Percentiles rank a stretch among this genome's conserved stretches.
phyloP scores from a whole-genome alignment of 352 stramenopile species.

The Pythium oligandrum region DNA sequence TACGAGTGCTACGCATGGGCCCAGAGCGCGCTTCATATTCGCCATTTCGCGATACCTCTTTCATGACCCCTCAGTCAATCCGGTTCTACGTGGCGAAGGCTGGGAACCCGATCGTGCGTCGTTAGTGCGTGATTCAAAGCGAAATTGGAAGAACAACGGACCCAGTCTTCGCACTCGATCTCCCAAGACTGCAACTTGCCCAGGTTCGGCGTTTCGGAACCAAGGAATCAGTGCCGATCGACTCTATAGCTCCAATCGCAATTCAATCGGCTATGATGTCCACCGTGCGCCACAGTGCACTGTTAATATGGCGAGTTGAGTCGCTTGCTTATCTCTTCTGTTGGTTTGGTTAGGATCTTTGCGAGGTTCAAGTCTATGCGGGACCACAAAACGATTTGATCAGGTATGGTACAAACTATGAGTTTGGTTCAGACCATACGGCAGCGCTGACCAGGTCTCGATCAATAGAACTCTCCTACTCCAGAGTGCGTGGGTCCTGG shows the following conservation, averaged over 20 bases:
- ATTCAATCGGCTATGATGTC: slow-evolving; percentile 60
- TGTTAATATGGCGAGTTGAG: not conserved
- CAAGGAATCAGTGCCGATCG: slow-evolving; percentile 52
- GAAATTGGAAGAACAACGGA: slow-evolving; percentile 44
- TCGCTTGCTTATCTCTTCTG: not conserved
- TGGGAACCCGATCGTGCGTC: slow-evolving; percentile 25
- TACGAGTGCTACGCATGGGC: slow-evolving; percentile 14
- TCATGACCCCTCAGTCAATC: slow-evolving; percentile 45
- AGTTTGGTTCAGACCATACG: not conserved
- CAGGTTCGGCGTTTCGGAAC: slow-evolving; percentile 63
- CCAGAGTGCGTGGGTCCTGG: slow-evolving; percentile 46
- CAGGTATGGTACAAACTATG: slow-evolving; percentile 13
- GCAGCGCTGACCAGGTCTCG: slow-evolving; percentile 1
- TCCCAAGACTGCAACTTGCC: slow-evolving; percentile 47
- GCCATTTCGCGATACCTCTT: slow-evolving; percentile 64
- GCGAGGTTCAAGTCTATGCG: slow-evolving; percentile 63
- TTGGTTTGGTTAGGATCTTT: slow-evolving; percentile 36
- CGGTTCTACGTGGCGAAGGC: slow-evolving; percentile 32
- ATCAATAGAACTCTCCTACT: slow-evolving; percentile 37
- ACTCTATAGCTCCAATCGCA: slow-evolving; percentile 58
- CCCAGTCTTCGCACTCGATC: slow-evolving; percentile 37
- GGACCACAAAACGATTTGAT: slow-evolving; percentile 54
- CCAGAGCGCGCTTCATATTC: slow-evolving; percentile 28
- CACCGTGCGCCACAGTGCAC: slow-evolving; percentile 30
- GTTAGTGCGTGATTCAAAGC: slow-evolving; percentile 35